phyloP scores from a whole-genome alignment of 176 grass and related monocot species.

The bread wheat (Triticum aestivum) region IWGSC_CS_RefSeq_v2.1 NC_057812.1:201369822-201370321 shows the following conservation, averaged over 20 bases:
- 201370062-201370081: not conserved
- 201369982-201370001: conserved; percentile 52
- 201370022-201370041: conserved; percentile 78
- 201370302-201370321: conserved; percentile 60
- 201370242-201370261: conserved; percentile 81
- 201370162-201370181: not conserved
- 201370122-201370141: not conserved
- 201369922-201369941: not conserved
- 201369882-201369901: conserved; percentile 64
- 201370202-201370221: conserved; percentile 67
- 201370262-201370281: conserved; percentile 74
- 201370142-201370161: not conserved
- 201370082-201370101: not conserved
- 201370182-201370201: conserved; percentile 45
- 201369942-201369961: not conserved
- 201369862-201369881: conserved; percentile 79
- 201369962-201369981: conserved; percentile 43
- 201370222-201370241: conserved; percentile 67
- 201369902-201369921: not conserved
- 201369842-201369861: conserved; percentile 79
- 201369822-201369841: conserved; percentile 77
- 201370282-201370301: conserved; percentile 51
- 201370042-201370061: conserved; percentile 59
- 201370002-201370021: conserved; percentile 58
- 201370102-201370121: not conserved